Evolutionary conservation across 305 asterid genomes (phyloP), one percentile per base, ranked within the genome.

Genomic region (Euphrasia arctica): DNA sequence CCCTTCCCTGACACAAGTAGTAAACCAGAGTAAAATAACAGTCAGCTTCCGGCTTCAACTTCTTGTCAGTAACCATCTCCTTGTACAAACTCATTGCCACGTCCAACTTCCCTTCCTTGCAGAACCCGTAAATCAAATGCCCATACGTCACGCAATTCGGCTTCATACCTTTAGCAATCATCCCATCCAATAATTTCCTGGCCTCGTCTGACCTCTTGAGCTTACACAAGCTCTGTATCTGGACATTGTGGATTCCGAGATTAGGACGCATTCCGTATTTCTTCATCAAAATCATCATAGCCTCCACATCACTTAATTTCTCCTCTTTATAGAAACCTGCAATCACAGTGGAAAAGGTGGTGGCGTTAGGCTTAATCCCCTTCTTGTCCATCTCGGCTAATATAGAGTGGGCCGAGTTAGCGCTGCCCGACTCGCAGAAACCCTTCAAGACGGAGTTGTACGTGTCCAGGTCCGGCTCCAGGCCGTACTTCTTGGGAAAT

Each of bases 211-310:
- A 65, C 65, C 81, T 78, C 71, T 70, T 75, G 13, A 92, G 86
- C 86, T 92, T 89, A 61, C 98, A 92, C 68, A 92, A 73, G 70
- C 90, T 78, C 79, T 76, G 79, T 57, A 92, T 92, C 83, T 82
- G 75, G 42, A 67, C 80, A 47, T 92, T 92, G 42, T 84, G 79
- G 13, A 79, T 66, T 25, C 82, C 57, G 60, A 87, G 63, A 63
- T 87, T 86, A 0, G 73, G 77, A 3, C 14, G 32, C 39, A 80
- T 31, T 2, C 71, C 78, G 47, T 68, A 59, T 49, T 73, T 74
- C 77, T 72, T 74, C 97, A 92, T 90, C 83, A 83, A 47, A 49
- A 52, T 77, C 79, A 71, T 34, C 60, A 86, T 67, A 69, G 80
- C 82, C 60, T 89, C 95, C 61, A 83, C 97, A 9, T 90, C 97